Evolutionary conservation across 1,284 basidiomycete species (phyloP).

Genomic region (Chondrostereum purpureum): DNA sequence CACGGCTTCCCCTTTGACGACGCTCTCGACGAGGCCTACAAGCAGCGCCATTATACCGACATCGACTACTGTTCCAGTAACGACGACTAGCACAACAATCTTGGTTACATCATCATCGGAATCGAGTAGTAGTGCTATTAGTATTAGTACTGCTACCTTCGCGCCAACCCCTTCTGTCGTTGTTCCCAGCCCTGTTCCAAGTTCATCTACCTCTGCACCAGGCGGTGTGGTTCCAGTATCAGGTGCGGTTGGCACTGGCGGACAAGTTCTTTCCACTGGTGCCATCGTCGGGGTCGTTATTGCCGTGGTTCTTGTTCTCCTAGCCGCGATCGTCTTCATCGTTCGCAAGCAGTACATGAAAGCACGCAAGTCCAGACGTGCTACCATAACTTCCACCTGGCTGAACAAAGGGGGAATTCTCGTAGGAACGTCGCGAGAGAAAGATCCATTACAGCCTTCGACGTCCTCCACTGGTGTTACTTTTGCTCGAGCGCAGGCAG

Average conservation of each 20-base stretch:
- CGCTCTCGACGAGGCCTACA: not conserved
- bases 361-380: constrained; percentile 22
- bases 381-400: constrained; percentile 10
- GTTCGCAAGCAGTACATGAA: constrained; percentile 25
- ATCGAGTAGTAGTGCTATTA: no score
- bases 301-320: constrained; percentile 17
- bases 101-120: no score
- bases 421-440: not conserved
- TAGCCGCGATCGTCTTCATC: constrained; percentile 20
- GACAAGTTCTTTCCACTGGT: constrained; percentile 15
- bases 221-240: not conserved
- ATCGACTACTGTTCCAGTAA: not conserved
- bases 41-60: not conserved
- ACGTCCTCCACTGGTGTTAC: constrained; percentile 29
- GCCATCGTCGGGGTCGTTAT: constrained; percentile 24
- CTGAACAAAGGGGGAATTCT: constrained; percentile 6
- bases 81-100: not conserved
- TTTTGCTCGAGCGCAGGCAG: constrained; percentile 39
- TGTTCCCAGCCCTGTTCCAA: not conserved
- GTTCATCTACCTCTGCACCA: not conserved
- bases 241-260: not conserved
- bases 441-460: constrained; percentile 1
- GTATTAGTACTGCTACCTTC: no score
- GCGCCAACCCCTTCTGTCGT: not conserved
- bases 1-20: not conserved